Conservation (phyloP, 2,329 filamentous ascomycete genomes). For the Ustulina deusta region DNA sequence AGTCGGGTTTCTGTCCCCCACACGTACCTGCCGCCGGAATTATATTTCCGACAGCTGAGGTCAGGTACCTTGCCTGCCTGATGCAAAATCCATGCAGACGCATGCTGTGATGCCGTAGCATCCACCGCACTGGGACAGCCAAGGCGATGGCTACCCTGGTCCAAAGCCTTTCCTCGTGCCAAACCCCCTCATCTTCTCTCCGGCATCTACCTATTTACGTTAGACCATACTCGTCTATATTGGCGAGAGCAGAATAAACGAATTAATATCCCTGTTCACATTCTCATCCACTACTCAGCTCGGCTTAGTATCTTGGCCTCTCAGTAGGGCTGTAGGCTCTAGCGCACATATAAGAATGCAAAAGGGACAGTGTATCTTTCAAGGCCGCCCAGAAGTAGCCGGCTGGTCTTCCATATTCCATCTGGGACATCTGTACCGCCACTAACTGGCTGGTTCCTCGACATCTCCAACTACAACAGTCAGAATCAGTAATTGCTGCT, state of each 20-base stretch:
- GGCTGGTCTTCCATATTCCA: background rate
- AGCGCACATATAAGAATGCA: background rate
- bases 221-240: background rate
- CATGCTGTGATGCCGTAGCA: slow-evolving; percentile 3
- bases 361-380: background rate
- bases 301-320: background rate
- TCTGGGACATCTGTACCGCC: background rate
- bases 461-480: background rate
- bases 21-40: slow-evolving; percentile 3
- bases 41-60: background rate
- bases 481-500: background rate
- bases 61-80: slow-evolving; percentile 8
- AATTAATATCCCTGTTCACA: background rate
- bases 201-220: background rate
- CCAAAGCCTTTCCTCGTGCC: background rate
- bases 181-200: background rate
- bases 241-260: background rate
- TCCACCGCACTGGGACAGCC: slow-evolving; percentile 4
- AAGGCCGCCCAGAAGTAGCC: background rate
- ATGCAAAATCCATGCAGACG: slow-evolving; percentile 14
- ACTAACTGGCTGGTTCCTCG: background rate
- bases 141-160: slow-evolving; percentile 1
- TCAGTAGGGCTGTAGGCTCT: background rate
- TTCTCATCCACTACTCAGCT: background rate
- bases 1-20: slow-evolving; percentile 13